Evolutionary conservation across 352 stramenopile species (phyloP), one percentile per base, ranked within the genome.

Genomic region (Phytophthora sojae): DNA sequence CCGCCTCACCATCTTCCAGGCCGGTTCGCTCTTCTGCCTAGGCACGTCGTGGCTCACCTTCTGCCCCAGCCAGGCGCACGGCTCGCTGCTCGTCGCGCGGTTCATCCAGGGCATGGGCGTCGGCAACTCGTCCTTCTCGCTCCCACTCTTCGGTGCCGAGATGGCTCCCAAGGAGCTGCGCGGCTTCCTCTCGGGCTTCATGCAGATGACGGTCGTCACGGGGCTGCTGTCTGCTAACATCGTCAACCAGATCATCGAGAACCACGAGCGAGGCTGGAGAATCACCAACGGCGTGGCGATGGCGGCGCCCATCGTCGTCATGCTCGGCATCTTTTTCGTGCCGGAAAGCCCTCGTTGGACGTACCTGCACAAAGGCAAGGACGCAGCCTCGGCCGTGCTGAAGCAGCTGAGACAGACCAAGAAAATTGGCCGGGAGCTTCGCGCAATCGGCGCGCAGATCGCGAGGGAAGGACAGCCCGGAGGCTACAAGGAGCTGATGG

Each of bases 111-210:
- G 78, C 47, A 74, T 82, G 60, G 78, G 75, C 23, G 78, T 85
- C 11, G 80, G 80, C 29, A 83, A 85, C 59, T 87, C 81, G 50
- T 87, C 71, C 8, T 89, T 84, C 45, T 89, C 77, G 45, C 64
- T 85, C 37, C 81, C 77, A 47, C 70, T 87, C 2, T 87, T 83
- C 51, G 82, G 82, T 54, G 80, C 82, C 5, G 82, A 90, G 64
- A 87, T 88, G 78, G 76, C 79, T 4, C 83, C 81, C 32, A 89
- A 89, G 67, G 81, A 91, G 49, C 65, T 91, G 25, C 79, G 83
- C 14, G 83, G 83, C 11, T 81, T 91, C 32, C 73, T 90, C 21
- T 83, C 80, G 30, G 82, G 82, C 21, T 90, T 89, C 45, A 90
- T 88, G 80, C 81, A 89, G 60, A 86, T 89, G 81, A 83, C 78